These are phyloP conservation scores for Alternaria arborescens DNA, from an alignment of 2,329 filamentous ascomycete species.

Conservation along the genomic window DNA sequence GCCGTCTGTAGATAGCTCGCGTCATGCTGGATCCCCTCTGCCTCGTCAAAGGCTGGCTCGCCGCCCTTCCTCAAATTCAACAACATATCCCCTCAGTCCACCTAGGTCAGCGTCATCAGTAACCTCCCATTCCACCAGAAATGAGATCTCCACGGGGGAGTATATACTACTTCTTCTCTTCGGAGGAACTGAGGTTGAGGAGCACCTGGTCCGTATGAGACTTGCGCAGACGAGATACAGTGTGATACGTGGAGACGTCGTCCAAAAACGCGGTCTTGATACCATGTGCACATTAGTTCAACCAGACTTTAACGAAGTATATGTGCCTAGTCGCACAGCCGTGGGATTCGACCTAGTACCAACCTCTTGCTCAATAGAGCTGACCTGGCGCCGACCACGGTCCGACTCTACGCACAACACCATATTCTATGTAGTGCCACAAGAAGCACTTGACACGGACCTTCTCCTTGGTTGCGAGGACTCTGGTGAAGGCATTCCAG, in stretches of 20 bases:
- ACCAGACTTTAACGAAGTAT: not conserved
- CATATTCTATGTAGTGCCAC: slow-evolving; percentile 8
- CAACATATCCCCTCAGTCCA: not conserved
- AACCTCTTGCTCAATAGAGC: not conserved
- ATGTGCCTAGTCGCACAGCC: not conserved
- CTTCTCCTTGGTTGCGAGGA: slow-evolving; percentile 7
- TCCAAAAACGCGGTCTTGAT: not conserved
- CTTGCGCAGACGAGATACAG: slow-evolving; percentile 8
- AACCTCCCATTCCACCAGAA: slow-evolving; percentile 1
- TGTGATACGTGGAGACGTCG: slow-evolving; percentile 8
- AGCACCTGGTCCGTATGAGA: not conserved
- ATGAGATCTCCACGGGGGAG: not conserved
- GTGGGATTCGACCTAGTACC: not conserved
- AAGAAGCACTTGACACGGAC: slow-evolving; percentile 4
- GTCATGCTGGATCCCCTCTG: not conserved
- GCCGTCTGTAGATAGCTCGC: not conserved
- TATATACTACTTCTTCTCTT: not conserved
- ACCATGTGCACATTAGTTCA: no score
- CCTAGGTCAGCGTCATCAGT: slow-evolving; percentile 1
- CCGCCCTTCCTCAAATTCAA: not conserved
- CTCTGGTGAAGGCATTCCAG: slow-evolving; percentile 1
- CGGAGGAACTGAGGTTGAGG: not conserved
- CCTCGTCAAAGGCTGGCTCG: not conserved
- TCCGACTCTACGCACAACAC: slow-evolving; percentile 5
- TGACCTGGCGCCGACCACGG: slow-evolving; percentile 7